Conservation (phyloP, 768 basidiomycete species). For the Tulasnella sp. region DNA sequence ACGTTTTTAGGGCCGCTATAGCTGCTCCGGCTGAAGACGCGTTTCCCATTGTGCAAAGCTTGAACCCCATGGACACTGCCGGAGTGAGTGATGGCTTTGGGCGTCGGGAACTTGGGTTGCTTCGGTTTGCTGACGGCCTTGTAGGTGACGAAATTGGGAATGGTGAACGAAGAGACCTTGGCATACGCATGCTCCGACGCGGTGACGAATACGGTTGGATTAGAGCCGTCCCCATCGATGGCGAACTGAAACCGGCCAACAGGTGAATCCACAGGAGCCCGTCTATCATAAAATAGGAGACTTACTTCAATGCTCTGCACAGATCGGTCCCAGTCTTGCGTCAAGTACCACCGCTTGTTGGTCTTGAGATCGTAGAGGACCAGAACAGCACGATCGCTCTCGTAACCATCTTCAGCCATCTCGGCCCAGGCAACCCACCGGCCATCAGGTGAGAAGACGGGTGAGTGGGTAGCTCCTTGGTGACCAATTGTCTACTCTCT, state of each 20-base stretch:
- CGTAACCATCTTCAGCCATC: constrained; percentile 35
- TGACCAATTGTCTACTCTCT: constrained; percentile 34
- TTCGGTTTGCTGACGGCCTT: constrained; percentile 55
- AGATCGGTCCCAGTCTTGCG: constrained; percentile 18
- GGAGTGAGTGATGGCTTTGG: constrained; percentile 61
- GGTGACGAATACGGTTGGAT: constrained; percentile 40
- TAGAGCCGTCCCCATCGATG: constrained; percentile 8
- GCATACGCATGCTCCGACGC: constrained; percentile 57
- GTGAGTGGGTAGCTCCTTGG: constrained; percentile 34
- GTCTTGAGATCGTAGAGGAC: constrained; percentile 29
- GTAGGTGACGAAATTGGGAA: background rate
- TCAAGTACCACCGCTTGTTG: constrained; percentile 24
- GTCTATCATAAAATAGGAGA: background rate
- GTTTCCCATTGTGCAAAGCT: constrained; percentile 58
- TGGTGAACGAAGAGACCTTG: constrained; percentile 53
- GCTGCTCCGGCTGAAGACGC: constrained; percentile 75
- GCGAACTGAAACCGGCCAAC: constrained; percentile 37
- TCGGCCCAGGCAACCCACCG: constrained; percentile 32
- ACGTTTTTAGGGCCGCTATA: constrained; percentile 80
- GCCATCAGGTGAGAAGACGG: constrained; percentile 33
- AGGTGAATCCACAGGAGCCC: background rate
- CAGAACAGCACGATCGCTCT: constrained; percentile 31
- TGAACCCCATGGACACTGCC: constrained; percentile 66
- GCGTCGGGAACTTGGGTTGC: constrained; percentile 76
- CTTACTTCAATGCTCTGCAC: constrained; percentile 9